Evolutionary conservation across 345 rosid genomes (phyloP), one percentile per base, ranked within the genome.

Genomic region (Alliaria petiolata): DNA sequence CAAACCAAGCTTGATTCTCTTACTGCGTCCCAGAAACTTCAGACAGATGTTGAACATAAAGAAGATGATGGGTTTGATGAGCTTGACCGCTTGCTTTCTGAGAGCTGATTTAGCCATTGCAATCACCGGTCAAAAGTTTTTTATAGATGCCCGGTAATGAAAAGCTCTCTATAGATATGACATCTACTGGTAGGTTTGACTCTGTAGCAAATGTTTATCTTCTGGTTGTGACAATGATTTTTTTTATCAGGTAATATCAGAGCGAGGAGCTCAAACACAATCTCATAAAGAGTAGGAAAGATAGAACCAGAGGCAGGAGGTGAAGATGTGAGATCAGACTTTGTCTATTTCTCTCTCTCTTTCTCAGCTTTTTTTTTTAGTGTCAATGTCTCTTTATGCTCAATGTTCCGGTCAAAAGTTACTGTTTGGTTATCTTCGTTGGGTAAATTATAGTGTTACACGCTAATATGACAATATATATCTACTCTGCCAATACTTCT

Each of bases 1-100:
- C 81, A 79, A 68, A 87, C 89, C 40, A 78, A 89, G 33, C 30
- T 81, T 64, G 65, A 73, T 54, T 75, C 28, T 45, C 72, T 40
- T 42, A 58, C 46, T 15, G 38, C 12, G 51, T 30, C 38, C 19
- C 65, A 36, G 22, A 50, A 55, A 28, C 50, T 13, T 15, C 15
- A 31, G 53, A 49, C 31, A 56, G 58, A 43, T 28, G 42, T 22
- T 17, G 30, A 53, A 43, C 57, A 61, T 53, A 70, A 46, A 7
- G 68, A 26, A 28, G 65, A 54, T 46, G 83, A 74, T 13, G 76
- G 75, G 35, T 84, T 84, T 10, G 79, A 70, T 42, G 84, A 83
- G 72, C 61, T 83, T 42, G 84, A 85, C 39, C 70, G 59, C 45
- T 69, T 85, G 54, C 79, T 88, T 36, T 55, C 25, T 26, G 14